phyloP scores from a whole-genome alignment of 208 protist species.

The Leptomonas pyrrhocoris region DNA sequence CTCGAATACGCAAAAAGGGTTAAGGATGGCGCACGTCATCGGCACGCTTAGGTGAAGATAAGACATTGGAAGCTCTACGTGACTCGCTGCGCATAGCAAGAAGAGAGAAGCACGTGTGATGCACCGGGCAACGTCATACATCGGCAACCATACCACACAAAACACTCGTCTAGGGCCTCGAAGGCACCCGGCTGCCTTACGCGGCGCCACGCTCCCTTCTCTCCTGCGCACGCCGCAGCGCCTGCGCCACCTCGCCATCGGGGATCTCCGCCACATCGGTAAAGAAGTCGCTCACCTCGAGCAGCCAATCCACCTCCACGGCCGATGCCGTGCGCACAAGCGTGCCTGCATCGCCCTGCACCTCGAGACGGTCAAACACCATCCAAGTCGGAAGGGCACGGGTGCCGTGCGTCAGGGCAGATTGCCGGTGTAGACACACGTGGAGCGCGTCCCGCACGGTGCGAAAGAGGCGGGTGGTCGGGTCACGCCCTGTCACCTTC shows the following conservation, averaged over 20 bases:
- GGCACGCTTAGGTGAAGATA: no score
- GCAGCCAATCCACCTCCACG: conserved; percentile 78
- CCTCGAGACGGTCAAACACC: conserved; percentile 84
- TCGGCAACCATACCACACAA: no score
- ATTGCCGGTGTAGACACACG: conserved; percentile 60
- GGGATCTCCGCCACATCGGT: conserved; percentile 58
- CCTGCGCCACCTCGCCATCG: conserved; percentile 68
- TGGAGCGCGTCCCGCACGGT: conserved; percentile 66
- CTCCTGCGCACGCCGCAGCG: conserved; percentile 34
- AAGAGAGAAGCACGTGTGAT: background rate
- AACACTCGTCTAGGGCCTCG: background rate
- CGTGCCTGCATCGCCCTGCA: conserved; percentile 74
- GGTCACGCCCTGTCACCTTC: background rate
- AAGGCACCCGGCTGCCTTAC: background rate
- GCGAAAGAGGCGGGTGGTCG: conserved; percentile 41
- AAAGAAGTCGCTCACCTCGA: conserved; percentile 76
- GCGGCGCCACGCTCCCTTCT: background rate
- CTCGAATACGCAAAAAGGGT: no score
- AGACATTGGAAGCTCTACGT: no score
- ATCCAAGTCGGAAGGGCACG: conserved; percentile 61
- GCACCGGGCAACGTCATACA: background rate
- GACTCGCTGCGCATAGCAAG: background rate
- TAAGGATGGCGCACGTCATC: no score
- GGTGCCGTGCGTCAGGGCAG: conserved; percentile 29
- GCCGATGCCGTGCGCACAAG: conserved; percentile 69